These are phyloP conservation scores for Rhizopogon parksii DNA, from an alignment of 1,284 basidiomycete species.

Conservation along the genomic window DNA sequence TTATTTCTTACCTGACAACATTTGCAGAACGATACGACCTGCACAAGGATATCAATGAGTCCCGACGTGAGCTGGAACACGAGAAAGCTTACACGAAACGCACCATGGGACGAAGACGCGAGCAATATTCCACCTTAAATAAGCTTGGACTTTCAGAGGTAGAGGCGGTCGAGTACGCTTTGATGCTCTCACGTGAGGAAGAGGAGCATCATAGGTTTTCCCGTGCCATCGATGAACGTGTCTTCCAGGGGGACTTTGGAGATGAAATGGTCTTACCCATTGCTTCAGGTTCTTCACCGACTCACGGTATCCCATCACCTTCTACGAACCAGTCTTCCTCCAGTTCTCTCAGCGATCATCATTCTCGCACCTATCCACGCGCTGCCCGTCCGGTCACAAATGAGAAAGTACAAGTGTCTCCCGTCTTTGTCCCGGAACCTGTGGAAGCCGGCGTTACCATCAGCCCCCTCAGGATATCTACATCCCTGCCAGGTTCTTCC, in stretches of 20 bases:
- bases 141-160: conserved; percentile 69
- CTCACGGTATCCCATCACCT: conserved; percentile 2
- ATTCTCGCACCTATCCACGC: conserved; percentile 17
- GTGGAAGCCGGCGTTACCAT: conserved; percentile 34
- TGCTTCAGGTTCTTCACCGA: conserved; percentile 12
- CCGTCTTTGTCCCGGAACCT: conserved; percentile 31
- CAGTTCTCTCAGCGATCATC: neutral
- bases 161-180: conserved; percentile 74
- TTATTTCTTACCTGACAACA: conserved; percentile 5
- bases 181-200: conserved; percentile 85
- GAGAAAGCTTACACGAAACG: conserved; percentile 36
- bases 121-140: conserved; percentile 50
- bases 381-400: conserved; percentile 29
- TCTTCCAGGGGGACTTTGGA: conserved; percentile 55
- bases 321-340: conserved; percentile 9
- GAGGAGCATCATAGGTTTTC: conserved; percentile 31
- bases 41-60: conserved; percentile 59
- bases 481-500: conserved; percentile 4
- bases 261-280: conserved; percentile 23
- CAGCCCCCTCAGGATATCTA: conserved; percentile 17
- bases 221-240: conserved; percentile 37
- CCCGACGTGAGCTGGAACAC: conserved; percentile 43
- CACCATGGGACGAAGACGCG: conserved; percentile 43
- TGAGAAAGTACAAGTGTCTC: conserved; percentile 35
- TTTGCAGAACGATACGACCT: conserved; percentile 56